phyloP scores from a whole-genome alignment of 169 alveolate genomes.

The Plasmodium ovale region DNA sequence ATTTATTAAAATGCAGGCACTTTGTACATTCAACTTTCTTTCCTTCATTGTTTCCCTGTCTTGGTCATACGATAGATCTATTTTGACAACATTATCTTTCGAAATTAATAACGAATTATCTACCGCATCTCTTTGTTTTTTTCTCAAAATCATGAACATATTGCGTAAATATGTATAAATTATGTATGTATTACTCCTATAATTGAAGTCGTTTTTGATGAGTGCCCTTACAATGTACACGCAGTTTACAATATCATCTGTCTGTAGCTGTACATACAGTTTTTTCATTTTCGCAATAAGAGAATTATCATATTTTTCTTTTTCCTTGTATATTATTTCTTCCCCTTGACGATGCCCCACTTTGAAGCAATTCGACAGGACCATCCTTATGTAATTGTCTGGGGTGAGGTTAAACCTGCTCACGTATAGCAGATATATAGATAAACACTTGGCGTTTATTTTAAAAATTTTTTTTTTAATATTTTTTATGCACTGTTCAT shows the following conservation, averaged over 20 bases:
- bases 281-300: constrained; percentile 8
- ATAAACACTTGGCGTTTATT: constrained; percentile 28
- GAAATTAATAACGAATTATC: too few species aligned
- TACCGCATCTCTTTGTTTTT: not conserved
- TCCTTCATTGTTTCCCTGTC: constrained; percentile 4
- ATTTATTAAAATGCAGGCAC: constrained; percentile 44
- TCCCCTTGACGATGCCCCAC: not conserved
- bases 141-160: constrained; percentile 1
- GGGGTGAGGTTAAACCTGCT: constrained; percentile 41
- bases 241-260: constrained; percentile 34
- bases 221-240: constrained; percentile 56
- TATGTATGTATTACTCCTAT: not conserved
- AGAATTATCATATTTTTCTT: not conserved
- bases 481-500: constrained; percentile 37
- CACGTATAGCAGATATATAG: constrained; percentile 55
- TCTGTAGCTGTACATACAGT: constrained; percentile 4
- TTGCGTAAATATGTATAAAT: constrained; percentile 20
- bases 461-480: constrained; percentile 49
- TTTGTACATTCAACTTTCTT: constrained; percentile 38
- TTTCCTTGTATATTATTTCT: not conserved
- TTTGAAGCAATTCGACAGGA: constrained; percentile 31
- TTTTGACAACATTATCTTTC: constrained; percentile 31
- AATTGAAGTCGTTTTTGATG: constrained; percentile 31
- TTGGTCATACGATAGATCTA: constrained; percentile 6
- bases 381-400: constrained; percentile 30